phyloP scores from a whole-genome alignment of 306 rosid genomes.

The Prunus campanulata region DNA sequence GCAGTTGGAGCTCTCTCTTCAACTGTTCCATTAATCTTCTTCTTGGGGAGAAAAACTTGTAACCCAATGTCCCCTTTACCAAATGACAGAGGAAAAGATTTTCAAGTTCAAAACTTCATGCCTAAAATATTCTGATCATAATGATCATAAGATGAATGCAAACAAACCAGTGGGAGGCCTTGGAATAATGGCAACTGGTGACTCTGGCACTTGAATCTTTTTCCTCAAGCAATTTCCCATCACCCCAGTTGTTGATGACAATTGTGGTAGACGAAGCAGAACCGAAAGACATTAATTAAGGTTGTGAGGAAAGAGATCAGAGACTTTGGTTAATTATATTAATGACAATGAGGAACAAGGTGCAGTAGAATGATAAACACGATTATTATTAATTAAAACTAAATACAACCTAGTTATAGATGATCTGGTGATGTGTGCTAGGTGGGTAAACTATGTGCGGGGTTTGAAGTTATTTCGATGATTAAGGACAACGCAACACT shows the following conservation, averaged over 20 bases:
- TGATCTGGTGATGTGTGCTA: slow-evolving; percentile 24
- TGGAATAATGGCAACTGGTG: slow-evolving; percentile 5
- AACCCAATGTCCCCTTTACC: background rate
- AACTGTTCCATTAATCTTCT: background rate
- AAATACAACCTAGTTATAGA: slow-evolving; percentile 11
- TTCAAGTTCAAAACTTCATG: background rate
- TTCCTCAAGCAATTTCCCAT: slow-evolving; percentile 39
- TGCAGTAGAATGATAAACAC: background rate
- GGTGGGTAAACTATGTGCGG: slow-evolving; percentile 1
- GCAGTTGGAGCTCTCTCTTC: background rate
- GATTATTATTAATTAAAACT: background rate
- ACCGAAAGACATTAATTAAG: background rate
- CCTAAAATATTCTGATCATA: background rate
- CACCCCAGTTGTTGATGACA: background rate
- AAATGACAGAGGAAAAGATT: background rate
- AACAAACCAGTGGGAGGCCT: slow-evolving; percentile 29
- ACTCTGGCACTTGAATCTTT: slow-evolving; percentile 19
- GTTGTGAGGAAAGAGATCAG: background rate
- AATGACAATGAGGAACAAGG: background rate
- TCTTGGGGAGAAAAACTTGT: background rate
- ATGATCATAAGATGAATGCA: background rate
- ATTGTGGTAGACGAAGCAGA: background rate
- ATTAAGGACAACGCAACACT: background rate
- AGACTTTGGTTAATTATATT: background rate
- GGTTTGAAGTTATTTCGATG: background rate